Evolutionary conservation across 805 yeast species (phyloP).

Genomic region (Spathaspora boniae): DNA sequence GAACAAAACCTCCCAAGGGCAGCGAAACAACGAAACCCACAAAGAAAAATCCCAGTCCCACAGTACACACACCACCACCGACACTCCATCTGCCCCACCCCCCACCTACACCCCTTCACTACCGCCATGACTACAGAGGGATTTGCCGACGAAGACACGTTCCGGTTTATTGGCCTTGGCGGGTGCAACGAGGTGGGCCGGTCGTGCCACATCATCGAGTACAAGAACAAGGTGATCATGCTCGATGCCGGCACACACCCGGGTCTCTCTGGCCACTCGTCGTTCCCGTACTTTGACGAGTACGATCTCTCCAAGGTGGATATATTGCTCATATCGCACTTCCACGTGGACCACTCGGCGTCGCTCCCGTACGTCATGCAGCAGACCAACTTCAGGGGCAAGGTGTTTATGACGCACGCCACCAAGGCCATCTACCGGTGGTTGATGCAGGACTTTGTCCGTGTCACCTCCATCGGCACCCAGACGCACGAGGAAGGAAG

Average conservation of each 20-base stretch:
- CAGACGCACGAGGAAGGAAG: conserved; percentile 45
- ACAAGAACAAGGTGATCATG: conserved; percentile 94
- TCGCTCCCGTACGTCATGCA: conserved; percentile 98
- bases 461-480: conserved; percentile 67
- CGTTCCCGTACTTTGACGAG: conserved; percentile 94
- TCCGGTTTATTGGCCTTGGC: conserved; percentile 82
- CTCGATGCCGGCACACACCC: conserved; percentile 98
- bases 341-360: conserved; percentile 98
- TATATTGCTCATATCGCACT: conserved; percentile 82
- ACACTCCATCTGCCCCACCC: neutral
- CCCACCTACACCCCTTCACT: conserved; percentile 1
- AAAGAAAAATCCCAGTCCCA: neutral
- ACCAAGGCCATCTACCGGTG: conserved; percentile 97
- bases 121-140: conserved; percentile 13
- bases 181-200: conserved; percentile 99
- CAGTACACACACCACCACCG: neutral
- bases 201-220: conserved; percentile 88
- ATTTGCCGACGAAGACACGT: conserved; percentile 34
- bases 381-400: conserved; percentile 88
- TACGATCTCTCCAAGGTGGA: conserved; percentile 88
- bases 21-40: neutral
- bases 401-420: conserved; percentile 99
- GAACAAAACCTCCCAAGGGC: neutral
- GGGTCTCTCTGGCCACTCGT: conserved; percentile 82
- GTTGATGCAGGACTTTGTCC: conserved; percentile 89